These are phyloP conservation scores for Strombidium stylifer DNA, from an alignment of 73 alveolate species.

Conservation along the genomic window DNA sequence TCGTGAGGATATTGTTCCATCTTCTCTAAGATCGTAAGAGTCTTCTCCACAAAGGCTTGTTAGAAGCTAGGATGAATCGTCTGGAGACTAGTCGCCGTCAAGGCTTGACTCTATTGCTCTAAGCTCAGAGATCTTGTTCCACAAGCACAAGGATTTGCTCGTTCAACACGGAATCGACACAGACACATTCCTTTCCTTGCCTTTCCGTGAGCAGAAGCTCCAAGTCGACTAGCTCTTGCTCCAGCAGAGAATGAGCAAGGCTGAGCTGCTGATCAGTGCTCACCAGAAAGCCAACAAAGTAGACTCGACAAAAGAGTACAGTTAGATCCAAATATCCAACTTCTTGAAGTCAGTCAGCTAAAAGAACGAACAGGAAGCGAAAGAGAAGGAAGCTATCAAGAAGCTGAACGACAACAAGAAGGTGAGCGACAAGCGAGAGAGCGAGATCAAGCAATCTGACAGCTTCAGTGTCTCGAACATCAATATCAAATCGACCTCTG, in stretches of 20 bases:
- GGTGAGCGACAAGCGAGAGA: not conserved
- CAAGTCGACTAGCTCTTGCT: too few relatives aligned
- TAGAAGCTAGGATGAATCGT: too few relatives aligned
- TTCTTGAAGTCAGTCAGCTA: not conserved
- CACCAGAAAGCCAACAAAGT: not conserved
- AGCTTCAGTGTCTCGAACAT: not conserved
- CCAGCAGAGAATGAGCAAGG: too few relatives aligned
- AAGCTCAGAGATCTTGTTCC: constrained; percentile 20
- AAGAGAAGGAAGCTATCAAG: not conserved
- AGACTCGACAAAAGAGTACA: not conserved
- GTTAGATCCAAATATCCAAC: not conserved
- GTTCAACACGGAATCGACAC: constrained; percentile 34
- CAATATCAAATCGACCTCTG: not conserved
- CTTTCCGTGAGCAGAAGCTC: constrained; percentile 37
- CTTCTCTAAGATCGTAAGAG: too few relatives aligned
- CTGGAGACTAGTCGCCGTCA: too few relatives aligned
- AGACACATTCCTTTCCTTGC: constrained; percentile 25
- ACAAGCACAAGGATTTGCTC: constrained; percentile 30
- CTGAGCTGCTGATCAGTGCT: constrained; percentile 4
- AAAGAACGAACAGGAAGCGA: too few relatives aligned
- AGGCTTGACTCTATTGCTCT: too few relatives aligned
- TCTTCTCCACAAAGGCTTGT: too few relatives aligned
- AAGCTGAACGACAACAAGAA: not conserved
- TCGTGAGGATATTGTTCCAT: too few relatives aligned
- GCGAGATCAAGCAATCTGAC: too few relatives aligned